These are phyloP conservation scores for Sporisorium exsertum DNA, from an alignment of 1,284 basidiomycete genomes.

Conservation along the genomic window DNA sequence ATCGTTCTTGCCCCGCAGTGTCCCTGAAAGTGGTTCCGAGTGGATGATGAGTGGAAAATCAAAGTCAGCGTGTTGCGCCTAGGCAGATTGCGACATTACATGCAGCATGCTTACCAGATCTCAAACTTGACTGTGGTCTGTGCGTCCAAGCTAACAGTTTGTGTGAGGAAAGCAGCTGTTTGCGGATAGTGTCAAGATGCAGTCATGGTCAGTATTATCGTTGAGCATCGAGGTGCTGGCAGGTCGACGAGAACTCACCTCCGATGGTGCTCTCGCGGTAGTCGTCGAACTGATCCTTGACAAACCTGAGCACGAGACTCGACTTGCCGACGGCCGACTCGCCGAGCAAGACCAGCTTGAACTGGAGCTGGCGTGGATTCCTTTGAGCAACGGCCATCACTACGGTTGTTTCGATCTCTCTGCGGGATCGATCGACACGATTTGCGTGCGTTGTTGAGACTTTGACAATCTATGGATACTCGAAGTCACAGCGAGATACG, in stretches of 20 bases:
- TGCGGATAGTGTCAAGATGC: neutral
- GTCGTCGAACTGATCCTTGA: slow-evolving; percentile 97
- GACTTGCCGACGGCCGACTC: slow-evolving; percentile 98
- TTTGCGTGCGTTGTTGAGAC: neutral
- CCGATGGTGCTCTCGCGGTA: slow-evolving; percentile 78
- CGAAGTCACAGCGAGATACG: neutral
- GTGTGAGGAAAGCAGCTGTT: slow-evolving; percentile 87
- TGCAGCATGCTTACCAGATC: slow-evolving; percentile 78
- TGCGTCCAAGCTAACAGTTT: slow-evolving; percentile 90
- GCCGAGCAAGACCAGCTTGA: slow-evolving; percentile 72
- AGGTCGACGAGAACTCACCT: slow-evolving; percentile 16
- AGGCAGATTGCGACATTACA: neutral
- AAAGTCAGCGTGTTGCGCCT: neutral
- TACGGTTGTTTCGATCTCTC: neutral
- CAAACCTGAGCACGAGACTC: slow-evolving; percentile 92
- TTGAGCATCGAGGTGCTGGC: neutral
- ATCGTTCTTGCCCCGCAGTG: slow-evolving; percentile 91
- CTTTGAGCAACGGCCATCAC: slow-evolving; percentile 43
- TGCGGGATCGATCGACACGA: neutral
- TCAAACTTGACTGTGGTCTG: slow-evolving; percentile 94
- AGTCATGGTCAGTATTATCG: neutral
- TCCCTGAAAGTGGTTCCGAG: slow-evolving; percentile 23
- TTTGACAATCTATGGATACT: neutral
- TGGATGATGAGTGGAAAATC: neutral
- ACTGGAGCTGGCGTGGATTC: slow-evolving; percentile 52